Conservation (phyloP, 495 filamentous ascomycete genomes). For the Hyaloscypha bicolor region DNA sequence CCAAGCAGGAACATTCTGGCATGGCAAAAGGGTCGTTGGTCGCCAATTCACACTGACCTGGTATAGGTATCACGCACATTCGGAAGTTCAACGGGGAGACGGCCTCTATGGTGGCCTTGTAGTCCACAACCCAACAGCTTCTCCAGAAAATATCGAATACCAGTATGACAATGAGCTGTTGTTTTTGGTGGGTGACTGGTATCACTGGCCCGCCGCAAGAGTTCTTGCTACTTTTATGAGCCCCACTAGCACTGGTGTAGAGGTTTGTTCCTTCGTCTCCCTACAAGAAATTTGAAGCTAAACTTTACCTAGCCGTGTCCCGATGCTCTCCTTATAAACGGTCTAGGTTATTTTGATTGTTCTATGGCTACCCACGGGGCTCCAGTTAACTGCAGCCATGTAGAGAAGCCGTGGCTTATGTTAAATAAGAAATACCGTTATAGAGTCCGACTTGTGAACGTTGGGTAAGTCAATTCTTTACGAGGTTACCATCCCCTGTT, state of each 20-base stretch:
- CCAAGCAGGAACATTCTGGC: conserved; percentile 27
- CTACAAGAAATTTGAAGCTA: conserved; percentile 1
- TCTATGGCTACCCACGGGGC: conserved; percentile 36
- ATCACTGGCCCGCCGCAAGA: conserved; percentile 40
- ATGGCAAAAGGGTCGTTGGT: neutral
- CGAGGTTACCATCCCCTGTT: no score
- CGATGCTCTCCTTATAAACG: conserved; percentile 52
- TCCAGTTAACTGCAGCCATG: conserved; percentile 19
- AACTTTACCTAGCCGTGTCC: conserved; percentile 42
- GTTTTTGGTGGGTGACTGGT: conserved; percentile 56
- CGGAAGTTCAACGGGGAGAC: conserved; percentile 27
- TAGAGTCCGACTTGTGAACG: conserved; percentile 25
- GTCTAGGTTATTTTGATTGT: conserved; percentile 48
- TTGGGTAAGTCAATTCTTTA: conserved; percentile 21
- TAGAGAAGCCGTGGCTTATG: conserved; percentile 15
- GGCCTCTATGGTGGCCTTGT: conserved; percentile 26
- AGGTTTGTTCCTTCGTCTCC: conserved; percentile 7
- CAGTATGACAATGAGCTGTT: conserved; percentile 41
- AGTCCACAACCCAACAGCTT: conserved; percentile 8
- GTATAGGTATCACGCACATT: conserved; percentile 27
- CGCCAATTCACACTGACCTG: neutral
- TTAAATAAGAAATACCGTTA: conserved; percentile 21
- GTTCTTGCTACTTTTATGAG: conserved; percentile 47
- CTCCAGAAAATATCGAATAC: conserved; percentile 12
- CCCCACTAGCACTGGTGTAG: conserved; percentile 40